Evolutionary conservation across 2,329 filamentous ascomycete genomes (phyloP), one percentile per base, ranked within the genome.

Genomic region (Gnomoniopsis sp.): DNA sequence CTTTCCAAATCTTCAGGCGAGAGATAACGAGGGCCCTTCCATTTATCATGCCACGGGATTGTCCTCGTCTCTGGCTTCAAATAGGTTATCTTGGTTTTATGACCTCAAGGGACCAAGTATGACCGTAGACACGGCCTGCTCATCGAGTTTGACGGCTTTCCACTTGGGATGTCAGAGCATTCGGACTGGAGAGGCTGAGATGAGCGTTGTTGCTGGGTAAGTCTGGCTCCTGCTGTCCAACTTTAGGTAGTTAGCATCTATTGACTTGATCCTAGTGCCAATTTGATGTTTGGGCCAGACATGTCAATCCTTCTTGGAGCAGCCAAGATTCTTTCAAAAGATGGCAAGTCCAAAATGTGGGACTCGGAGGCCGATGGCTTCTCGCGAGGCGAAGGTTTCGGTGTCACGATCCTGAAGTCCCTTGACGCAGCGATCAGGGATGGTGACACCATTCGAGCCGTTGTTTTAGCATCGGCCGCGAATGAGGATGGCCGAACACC

Each of bases 301-400:
- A 57, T 57, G 54, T 57, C 57, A 6, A 59, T 55, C 3, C 33
- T 80, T 23, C 50, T 30, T 77, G 43, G 43, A 6, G 43, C 43
- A 44, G 43, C 43, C 43, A 44, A 44, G n/a, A 44, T 83, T 53
- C 70, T 84, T 1, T 80, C 79, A 47, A 74, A 78, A 1, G 75
- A 79, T 59, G 79, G 80, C 1, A 79, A 74, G 57, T 78, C 73
- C 44, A 78, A 78, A 60, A 80, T 79, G 6, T 86, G 81, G 65
- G 85, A 79, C 57, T 59, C 64, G 2, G 61, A 64, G 1, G 80
- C 75, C 1, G 70, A 77, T 57, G 80, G 79, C 0, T 83, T 80
- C 61, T 73, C 69, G 0, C 70, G 76, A 12, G 79, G 75, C 1
- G 80, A 83, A 59, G 79, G 76, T 0, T 66, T 75, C 2, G 72